These are phyloP conservation scores for Citropsis articulata DNA, from an alignment of 345 rosid species.

Conservation along the genomic window DNA sequence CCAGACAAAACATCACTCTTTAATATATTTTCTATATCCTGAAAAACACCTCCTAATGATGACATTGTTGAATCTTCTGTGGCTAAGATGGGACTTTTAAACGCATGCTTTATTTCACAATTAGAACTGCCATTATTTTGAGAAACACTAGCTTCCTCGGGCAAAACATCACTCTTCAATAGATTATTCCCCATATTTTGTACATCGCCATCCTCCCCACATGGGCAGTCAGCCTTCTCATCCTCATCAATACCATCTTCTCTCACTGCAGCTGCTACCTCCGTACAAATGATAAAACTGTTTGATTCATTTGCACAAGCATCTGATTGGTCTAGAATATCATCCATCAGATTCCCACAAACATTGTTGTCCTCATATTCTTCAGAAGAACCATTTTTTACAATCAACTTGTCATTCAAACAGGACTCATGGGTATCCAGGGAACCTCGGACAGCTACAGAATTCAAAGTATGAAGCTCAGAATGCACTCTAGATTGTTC, in stretches of 20 bases:
- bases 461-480: slow-evolving; percentile 26
- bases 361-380: slow-evolving; percentile 17
- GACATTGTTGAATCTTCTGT: not conserved
- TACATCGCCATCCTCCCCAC: slow-evolving; percentile 15
- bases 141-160: slow-evolving; percentile 26
- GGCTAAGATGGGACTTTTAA: not conserved
- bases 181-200: slow-evolving; percentile 24
- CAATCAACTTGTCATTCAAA: slow-evolving; percentile 19
- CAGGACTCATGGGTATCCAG: slow-evolving; percentile 6
- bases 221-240: slow-evolving; percentile 9
- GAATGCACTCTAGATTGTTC: slow-evolving; percentile 25
- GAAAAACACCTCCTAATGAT: not conserved
- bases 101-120: slow-evolving; percentile 18
- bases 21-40: not conserved
- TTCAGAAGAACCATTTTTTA: slow-evolving; percentile 22
- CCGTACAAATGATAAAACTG: slow-evolving; percentile 5
- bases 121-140: slow-evolving; percentile 14
- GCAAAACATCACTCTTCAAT: slow-evolving; percentile 16
- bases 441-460: slow-evolving; percentile 25
- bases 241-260: slow-evolving; percentile 17
- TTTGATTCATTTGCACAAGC: slow-evolving; percentile 18
- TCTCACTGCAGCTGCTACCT: slow-evolving; percentile 5
- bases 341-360: slow-evolving; percentile 16
- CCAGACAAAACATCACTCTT: not conserved
- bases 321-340: slow-evolving; percentile 14